These are phyloP conservation scores for Fomes fomentarius DNA, from an alignment of 1,284 basidiomycete genomes.

Conservation along the genomic window DNA sequence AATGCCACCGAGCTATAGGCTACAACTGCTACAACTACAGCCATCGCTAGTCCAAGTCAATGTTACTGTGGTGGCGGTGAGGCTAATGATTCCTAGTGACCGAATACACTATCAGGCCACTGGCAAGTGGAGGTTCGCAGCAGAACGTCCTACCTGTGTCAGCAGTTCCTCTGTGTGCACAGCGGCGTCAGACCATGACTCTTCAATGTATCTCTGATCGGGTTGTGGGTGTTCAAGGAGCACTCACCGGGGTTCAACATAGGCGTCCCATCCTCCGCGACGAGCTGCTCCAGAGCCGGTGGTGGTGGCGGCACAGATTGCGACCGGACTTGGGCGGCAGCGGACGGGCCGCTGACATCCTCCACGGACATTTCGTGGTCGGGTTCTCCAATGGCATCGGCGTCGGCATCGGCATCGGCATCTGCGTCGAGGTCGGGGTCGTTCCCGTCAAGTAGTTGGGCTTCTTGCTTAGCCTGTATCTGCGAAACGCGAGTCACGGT, in stretches of 20 bases:
- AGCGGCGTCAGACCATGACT: not conserved
- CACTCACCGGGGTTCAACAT: conserved; percentile 65
- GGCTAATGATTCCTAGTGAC: conserved; percentile 57
- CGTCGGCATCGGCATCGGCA: not conserved
- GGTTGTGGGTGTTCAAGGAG: not conserved
- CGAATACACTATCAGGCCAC: not conserved
- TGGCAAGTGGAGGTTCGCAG: conserved; percentile 2
- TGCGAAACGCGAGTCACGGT: not conserved
- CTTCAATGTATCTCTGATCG: not conserved
- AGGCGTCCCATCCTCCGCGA: conserved; percentile 63
- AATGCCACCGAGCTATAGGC: too few relatives aligned
- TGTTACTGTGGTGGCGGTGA: conserved; percentile 57
- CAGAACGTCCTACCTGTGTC: conserved; percentile 49
- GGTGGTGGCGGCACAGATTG: not conserved
- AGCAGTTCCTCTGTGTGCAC: conserved; percentile 54
- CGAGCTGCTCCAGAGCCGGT: conserved; percentile 46
- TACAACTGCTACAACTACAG: not conserved
- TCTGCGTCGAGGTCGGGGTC: not conserved
- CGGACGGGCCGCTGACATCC: not conserved
- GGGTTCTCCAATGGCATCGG: conserved; percentile 1
- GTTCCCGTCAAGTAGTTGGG: not conserved
- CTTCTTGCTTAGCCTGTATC: not conserved
- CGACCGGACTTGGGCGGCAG: not conserved
- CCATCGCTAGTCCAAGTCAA: not conserved
- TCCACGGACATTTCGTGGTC: conserved; percentile 3